Evolutionary conservation across 208 protist species (phyloP), one percentile per base, ranked within the genome.

Genomic region (Leishmania lainsoni): DNA sequence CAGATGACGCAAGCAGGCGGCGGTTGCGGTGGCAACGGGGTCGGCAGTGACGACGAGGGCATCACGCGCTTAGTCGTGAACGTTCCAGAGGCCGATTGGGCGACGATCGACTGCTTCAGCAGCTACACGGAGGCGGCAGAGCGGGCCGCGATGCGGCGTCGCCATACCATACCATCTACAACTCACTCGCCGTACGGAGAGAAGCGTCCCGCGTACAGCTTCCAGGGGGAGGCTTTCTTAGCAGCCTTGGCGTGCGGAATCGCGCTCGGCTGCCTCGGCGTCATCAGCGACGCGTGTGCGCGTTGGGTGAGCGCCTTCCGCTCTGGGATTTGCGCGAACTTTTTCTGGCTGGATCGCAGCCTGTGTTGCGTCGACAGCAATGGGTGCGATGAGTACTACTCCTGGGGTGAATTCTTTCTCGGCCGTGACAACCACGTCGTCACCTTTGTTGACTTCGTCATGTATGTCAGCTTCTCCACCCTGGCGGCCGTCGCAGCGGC

Each of bases 81-180:
- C 29, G 75, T 78, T 52, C 80, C 73, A 29, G 90, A 94, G 63
- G 84, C 87, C 45, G 91, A 94, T 69, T 94, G 91, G 91, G 73
- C 87, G 9, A 94, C 91, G 5, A 92, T 94, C 75, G 91, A 94
- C 72, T 94, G 91, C 89, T 85, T 92, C 52, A 86, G 76, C 73
- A 89, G 87, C 49, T 83, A 89, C 51, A 81, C 83, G 10, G 91
- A 94, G 72, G 87, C 80, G 2, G 87, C 83, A 75, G 83, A 89
- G 69, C 80, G 79, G 35, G 83, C 74, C 42, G 87, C 80, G 35
- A 81, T 83, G 70, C 65, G 65, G 52, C 81, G 81, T 20, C 73
- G 72, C 14, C 79, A 72, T 58, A 68, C 71, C 70, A 72, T 10
- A 39, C 49, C 76, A 20, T 29, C 77, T 0, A 42, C 42, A 5